These are phyloP conservation scores for Paraleonurus japonicus DNA, from an alignment of 257 asterid species.

Conservation along the genomic window DNA sequence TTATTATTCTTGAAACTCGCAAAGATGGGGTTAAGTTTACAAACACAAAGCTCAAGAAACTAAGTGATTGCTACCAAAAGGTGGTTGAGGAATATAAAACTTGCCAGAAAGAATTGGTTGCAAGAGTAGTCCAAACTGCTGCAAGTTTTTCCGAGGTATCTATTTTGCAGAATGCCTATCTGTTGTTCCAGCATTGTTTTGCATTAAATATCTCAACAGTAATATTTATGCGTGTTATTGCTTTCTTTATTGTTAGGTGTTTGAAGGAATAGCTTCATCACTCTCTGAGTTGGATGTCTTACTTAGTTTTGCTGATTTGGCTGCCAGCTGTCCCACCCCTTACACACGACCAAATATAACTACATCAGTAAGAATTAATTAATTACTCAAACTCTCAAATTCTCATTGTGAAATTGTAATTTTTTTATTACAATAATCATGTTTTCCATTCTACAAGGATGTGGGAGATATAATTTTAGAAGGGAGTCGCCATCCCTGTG, in stretches of 20 bases:
- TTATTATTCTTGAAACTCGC: conserved; percentile 92
- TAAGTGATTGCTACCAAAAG: conserved; percentile 85
- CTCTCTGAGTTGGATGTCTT: conserved; percentile 94
- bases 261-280: conserved; percentile 66
- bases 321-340: conserved; percentile 79
- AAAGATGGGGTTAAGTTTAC: conserved; percentile 97
- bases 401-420: conserved; percentile 3
- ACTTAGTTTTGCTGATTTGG: conserved; percentile 96
- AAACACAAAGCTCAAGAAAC: conserved; percentile 76
- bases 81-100: conserved; percentile 78
- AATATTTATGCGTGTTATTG: neutral
- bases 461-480: conserved; percentile 81
- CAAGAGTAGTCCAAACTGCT: conserved; percentile 87
- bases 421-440: conserved; percentile 11
- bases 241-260: conserved; percentile 46
- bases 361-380: conserved; percentile 55
- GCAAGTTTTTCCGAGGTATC: conserved; percentile 82
- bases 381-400: conserved; percentile 5
- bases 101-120: conserved; percentile 92
- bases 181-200: conserved; percentile 15
- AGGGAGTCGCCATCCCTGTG: conserved; percentile 99
- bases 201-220: conserved; percentile 4
- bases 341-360: conserved; percentile 83
- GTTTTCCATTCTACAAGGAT: conserved; percentile 51
- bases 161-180: neutral